Evolutionary conservation across 192 early-diverging fungal species (phyloP), one percentile per base, ranked within the genome.

Genomic region (Ramicandelaber brevisporus): DNA sequence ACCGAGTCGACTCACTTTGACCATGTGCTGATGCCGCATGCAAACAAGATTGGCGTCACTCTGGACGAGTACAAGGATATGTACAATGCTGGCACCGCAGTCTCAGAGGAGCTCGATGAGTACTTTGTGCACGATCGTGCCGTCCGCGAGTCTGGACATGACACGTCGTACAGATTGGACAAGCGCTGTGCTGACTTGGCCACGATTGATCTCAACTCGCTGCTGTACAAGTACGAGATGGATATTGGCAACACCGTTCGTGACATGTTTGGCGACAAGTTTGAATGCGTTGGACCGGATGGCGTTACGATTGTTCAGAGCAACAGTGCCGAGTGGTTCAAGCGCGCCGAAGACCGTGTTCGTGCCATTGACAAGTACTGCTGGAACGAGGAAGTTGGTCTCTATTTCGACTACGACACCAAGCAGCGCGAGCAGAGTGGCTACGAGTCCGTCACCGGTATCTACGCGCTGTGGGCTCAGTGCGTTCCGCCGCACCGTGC

Each of bases 81-180:
- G 37, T 98, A 98, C 47, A 61, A 62, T 14, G 46, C 34, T 11
- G 71, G 65, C 2, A 38, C 59, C 26, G 53, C 88, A 14, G 34
- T 51, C 19, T 83, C 84, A 38, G 79, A 82, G 4, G 64, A 76
- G 29, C 50, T 98, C 20, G 89, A 98, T 51, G 70, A 54, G 20
- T 98, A 92, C 49, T 98, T 98, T 50, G 61, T 87, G 27, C 93
- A 98, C 48, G 93, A 98, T 46, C 70, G 93, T 3, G 93, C 93
- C 0, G 86, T 90, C 2, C 74, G 90, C 30, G 87, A 93, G 54
- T 87, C 82, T 17, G 90, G 88, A 9, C 88, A 97, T 53, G 88
- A 97, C 48, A 93, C 88, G 0, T 79, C 86, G 6, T 93, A 97
- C 48, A 59, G 88, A 2, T 72, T 86, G 17, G 93, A 98, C 42